Evolutionary conservation across 1,284 basidiomycete genomes (phyloP).

Genomic region (Trichosporon asahii): DNA sequence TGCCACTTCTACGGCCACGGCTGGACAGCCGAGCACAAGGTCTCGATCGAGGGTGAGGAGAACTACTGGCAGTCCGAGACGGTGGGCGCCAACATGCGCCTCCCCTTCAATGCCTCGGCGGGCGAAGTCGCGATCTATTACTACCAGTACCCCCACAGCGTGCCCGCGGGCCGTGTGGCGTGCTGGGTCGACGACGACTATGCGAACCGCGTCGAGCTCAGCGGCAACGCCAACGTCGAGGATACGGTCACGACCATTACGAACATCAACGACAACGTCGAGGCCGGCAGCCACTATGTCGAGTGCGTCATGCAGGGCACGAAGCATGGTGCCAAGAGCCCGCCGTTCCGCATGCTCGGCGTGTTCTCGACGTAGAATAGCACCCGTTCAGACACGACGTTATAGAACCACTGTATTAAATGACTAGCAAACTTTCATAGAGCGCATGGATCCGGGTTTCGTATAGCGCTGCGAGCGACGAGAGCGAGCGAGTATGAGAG

Average conservation of each 20-base stretch:
- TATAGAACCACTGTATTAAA: too few species aligned
- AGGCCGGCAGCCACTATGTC: conserved; percentile 75
- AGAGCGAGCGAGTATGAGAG: not conserved
- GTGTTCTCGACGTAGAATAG: conserved; percentile 49
- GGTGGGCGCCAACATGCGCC: conserved; percentile 69
- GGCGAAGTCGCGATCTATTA: conserved; percentile 58
- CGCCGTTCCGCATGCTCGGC: conserved; percentile 79
- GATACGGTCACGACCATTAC: conserved; percentile 57
- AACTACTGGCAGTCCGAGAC: conserved; percentile 75
- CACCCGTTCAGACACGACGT: too few species aligned
- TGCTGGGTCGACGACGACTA: conserved; percentile 59
- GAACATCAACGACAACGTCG: conserved; percentile 73
- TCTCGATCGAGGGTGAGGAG: conserved; percentile 55
- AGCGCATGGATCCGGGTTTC: conserved; percentile 5
- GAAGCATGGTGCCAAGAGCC: conserved; percentile 64
- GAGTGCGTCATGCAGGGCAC: conserved; percentile 71
- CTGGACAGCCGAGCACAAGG: conserved; percentile 75
- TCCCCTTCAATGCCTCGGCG: conserved; percentile 55
- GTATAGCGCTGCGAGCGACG: not conserved
- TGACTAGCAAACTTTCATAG: not conserved
- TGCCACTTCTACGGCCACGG: conserved; percentile 86
- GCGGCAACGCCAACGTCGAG: conserved; percentile 52
- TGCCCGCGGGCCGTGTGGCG: conserved; percentile 53
- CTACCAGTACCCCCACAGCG: conserved; percentile 52
- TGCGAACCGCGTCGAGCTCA: conserved; percentile 53